Evolutionary conservation across 192 early-diverging fungal species (phyloP).

Genomic region (Haplosporangium gracile): DNA sequence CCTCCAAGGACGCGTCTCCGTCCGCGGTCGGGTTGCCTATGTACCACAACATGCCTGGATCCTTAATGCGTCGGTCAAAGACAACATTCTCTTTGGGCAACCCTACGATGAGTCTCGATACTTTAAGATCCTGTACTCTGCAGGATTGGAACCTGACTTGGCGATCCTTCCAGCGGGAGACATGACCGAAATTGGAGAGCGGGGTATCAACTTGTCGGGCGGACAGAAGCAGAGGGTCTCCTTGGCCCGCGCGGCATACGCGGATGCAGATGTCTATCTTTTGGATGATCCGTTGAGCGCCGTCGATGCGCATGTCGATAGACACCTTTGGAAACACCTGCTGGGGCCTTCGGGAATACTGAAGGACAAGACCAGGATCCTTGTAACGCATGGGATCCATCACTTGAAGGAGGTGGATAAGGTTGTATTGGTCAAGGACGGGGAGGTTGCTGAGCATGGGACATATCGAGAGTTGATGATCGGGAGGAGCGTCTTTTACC

Average conservation of each 20-base stretch:
- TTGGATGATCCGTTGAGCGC: constrained; percentile 91
- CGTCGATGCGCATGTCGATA: constrained; percentile 65
- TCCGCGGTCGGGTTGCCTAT: constrained; percentile 77
- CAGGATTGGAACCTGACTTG: constrained; percentile 81
- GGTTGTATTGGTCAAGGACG: constrained; percentile 72
- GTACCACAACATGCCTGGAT: constrained; percentile 93
- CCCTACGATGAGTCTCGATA: constrained; percentile 73
- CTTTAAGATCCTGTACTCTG: constrained; percentile 71
- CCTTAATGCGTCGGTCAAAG: constrained; percentile 89
- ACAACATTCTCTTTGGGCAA: constrained; percentile 92
- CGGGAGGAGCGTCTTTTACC: constrained; percentile 35
- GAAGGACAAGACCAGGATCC: constrained; percentile 70
- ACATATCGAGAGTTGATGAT: constrained; percentile 65
- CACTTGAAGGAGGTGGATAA: constrained; percentile 69
- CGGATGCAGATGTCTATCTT: constrained; percentile 80
- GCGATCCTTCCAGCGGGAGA: constrained; percentile 77
- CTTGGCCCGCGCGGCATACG: constrained; percentile 85
- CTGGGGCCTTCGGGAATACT: constrained; percentile 79
- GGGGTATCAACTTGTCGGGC: constrained; percentile 75
- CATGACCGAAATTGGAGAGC: constrained; percentile 74
- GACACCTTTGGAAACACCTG: constrained; percentile 78
- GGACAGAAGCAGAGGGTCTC: constrained; percentile 92
- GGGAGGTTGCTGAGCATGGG: constrained; percentile 69
- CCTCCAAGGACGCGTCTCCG: constrained; percentile 65
- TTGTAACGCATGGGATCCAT: constrained; percentile 79